phyloP scores from a whole-genome alignment of 148 eudicot genomes.

The Rhododendron molle region DNA sequence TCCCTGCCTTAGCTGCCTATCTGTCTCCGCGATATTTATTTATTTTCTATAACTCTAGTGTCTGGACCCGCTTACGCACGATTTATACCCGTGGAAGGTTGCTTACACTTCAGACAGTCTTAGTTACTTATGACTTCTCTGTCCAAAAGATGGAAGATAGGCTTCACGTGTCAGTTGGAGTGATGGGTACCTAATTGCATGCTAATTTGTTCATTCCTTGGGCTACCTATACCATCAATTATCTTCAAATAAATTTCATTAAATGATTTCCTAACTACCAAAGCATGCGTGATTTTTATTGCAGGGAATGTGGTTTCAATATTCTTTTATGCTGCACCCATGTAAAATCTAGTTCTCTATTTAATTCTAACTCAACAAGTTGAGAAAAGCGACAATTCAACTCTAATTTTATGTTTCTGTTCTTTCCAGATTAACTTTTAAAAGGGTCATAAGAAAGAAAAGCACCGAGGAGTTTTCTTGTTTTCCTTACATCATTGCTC shows the following conservation, averaged over 20 bases:
- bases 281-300: constrained; percentile 15
- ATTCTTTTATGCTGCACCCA: constrained; percentile 66
- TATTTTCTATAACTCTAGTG: background rate
- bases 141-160: constrained; percentile 43
- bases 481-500: constrained; percentile 61
- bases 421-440: constrained; percentile 54
- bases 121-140: background rate
- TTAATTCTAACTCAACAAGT: background rate
- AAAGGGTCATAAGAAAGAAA: constrained; percentile 54
- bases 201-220: background rate
- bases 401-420: constrained; percentile 1
- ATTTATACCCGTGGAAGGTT: constrained; percentile 6
- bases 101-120: constrained; percentile 3
- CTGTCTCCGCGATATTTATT: background rate
- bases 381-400: background rate
- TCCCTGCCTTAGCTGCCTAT: background rate
- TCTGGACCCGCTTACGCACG: background rate
- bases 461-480: constrained; percentile 66
- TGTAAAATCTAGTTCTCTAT: constrained; percentile 27
- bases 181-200: constrained; percentile 39
- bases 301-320: constrained; percentile 73
- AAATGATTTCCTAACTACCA: background rate
- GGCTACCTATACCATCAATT: background rate
- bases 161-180: constrained; percentile 50
- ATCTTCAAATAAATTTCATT: background rate